Conservation (phyloP, 495 filamentous ascomycete species). For the Talaromyces proteolyticus region DNA sequence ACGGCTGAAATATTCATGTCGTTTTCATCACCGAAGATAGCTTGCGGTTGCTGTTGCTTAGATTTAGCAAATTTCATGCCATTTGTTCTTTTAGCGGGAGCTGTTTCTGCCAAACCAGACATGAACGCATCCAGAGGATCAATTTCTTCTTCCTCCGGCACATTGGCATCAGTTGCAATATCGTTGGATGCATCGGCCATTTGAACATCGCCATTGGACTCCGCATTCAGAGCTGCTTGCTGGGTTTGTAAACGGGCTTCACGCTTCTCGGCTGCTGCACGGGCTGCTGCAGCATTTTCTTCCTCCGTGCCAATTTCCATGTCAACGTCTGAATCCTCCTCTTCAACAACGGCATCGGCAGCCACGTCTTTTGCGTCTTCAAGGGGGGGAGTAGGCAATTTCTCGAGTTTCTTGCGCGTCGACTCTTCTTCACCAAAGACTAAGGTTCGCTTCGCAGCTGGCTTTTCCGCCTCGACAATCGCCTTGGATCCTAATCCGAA, state of each 20-base stretch:
- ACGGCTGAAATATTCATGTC: constrained; percentile 71
- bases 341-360: constrained; percentile 53
- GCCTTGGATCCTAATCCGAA: constrained; percentile 74
- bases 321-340: constrained; percentile 51
- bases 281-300: constrained; percentile 76
- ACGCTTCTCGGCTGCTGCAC: constrained; percentile 70
- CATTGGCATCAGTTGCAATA: constrained; percentile 19
- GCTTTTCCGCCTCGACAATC: constrained; percentile 56
- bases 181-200: constrained; percentile 40
- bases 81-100: constrained; percentile 30
- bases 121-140: constrained; percentile 97
- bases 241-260: constrained; percentile 62
- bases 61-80: constrained; percentile 38
- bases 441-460: constrained; percentile 62
- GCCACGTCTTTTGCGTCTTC: constrained; percentile 54
- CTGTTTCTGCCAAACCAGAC: constrained; percentile 63
- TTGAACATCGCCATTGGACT: constrained; percentile 24
- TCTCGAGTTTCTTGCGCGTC: constrained; percentile 79
- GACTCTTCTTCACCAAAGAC: constrained; percentile 86
- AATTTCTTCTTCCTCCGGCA: constrained; percentile 60
- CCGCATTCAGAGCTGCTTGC: constrained; percentile 23
- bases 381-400: constrained; percentile 69
- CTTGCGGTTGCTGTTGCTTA: constrained; percentile 61
- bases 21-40: constrained; percentile 81
- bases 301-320: constrained; percentile 80